These are phyloP conservation scores for Backusella macrospora DNA, from an alignment of 192 early-diverging fungal species.

Conservation along the genomic window DNA sequence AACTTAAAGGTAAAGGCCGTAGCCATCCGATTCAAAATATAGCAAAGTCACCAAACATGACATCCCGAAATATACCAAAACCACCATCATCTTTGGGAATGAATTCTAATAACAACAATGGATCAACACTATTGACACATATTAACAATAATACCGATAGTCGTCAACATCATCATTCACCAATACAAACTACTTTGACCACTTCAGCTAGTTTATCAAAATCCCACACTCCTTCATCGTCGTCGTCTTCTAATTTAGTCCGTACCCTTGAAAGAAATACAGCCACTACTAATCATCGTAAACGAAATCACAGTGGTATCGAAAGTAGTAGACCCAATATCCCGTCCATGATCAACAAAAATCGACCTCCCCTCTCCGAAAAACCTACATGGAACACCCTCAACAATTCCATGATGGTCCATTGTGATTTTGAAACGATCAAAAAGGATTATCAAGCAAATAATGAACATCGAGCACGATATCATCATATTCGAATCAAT, in stretches of 20 bases:
- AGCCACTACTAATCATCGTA: neutral
- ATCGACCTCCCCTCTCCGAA: neutral
- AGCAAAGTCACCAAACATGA: neutral
- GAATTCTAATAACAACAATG: neutral
- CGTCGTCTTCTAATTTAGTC: too few species aligned
- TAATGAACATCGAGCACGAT: neutral
- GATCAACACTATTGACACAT: neutral
- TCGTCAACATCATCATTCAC: neutral
- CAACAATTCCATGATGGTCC: neutral
- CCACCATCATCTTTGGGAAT: too few species aligned
- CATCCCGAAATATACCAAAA: neutral
- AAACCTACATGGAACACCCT: neutral
- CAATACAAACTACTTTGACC: neutral
- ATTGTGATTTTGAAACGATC: conserved; percentile 3
- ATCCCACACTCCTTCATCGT: too few species aligned
- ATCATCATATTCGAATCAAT: neutral
- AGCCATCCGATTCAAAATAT: neutral
- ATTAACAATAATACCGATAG: neutral
- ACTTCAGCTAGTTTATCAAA: neutral
- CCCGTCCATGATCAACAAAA: neutral
- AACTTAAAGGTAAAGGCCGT: neutral
- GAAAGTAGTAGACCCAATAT: neutral
- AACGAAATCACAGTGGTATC: neutral
- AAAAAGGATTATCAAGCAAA: neutral
- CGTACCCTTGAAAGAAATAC: neutral